Base-by-base conservation (phyloP, 2,329 filamentous ascomycete species). In the Alternaria rosae region DNA sequence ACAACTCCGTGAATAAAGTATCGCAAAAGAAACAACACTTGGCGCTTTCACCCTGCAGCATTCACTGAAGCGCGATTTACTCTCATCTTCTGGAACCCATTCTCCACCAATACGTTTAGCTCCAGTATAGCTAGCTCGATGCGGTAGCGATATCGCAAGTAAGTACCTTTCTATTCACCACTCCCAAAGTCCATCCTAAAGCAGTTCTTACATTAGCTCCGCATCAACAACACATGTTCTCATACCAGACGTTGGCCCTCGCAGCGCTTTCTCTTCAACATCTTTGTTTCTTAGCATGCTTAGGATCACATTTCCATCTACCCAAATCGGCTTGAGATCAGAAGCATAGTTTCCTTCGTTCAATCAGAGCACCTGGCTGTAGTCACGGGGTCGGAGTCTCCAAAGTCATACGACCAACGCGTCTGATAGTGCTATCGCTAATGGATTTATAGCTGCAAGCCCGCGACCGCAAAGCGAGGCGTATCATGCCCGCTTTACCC, bases 391-490 rank as follows among this genome's bases (percentile, higher is more conserved):
- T 38, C 15, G 10, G 6, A 21, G n/a, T 28, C 6, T 25, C 17
- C n/a, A 32, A 50, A 12, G 17, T 35, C 41, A 28, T 32, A 20
- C 28, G 23, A 10, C 17, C 42, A 12, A 35, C 15, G 28, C 25
- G 11, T 28, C n/a, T 48, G 43, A 11, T 26, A 44, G 9, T 17
- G 35, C 21, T 28, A 7, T 20, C 20, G 38, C 61, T 66, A 43
- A 64, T 17, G 25, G n/a, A 11, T 38, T 45, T 13, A 59, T 54
- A 73, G 70, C 43, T 50, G 32, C 57, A 56, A 60, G 57, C 58
- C 57, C 32, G 57, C 17, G 48, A 48, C 47, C 64, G 64, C 50
- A 53, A 62, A 67, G 62, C 62, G 57, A 67, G 70, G 65, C 66
- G 62, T 64, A 45, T 44, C 54, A 64, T 65, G 62, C 64, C 68